phyloP scores from a whole-genome alignment of 768 basidiomycete species.

The Collybiopsis confluens region DNA sequence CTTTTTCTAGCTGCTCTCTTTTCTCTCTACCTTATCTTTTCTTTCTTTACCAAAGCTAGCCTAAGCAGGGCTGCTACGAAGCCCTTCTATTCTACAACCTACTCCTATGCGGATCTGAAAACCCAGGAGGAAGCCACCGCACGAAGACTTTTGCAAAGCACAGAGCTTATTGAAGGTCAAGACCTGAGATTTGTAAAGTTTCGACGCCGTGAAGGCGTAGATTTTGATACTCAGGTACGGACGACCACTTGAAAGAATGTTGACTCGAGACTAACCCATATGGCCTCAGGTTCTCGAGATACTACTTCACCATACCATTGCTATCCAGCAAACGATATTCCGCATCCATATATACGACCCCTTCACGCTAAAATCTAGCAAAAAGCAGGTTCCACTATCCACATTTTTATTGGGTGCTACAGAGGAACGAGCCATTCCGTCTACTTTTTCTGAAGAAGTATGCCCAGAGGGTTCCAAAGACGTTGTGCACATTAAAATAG shows the following conservation, averaged over 20 bases:
- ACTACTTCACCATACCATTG: slow-evolving; percentile 41
- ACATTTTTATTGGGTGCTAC: slow-evolving; percentile 40
- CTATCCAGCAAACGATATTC: slow-evolving; percentile 29
- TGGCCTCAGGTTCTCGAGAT: slow-evolving; percentile 39
- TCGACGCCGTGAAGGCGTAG: slow-evolving; percentile 42
- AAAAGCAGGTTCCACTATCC: slow-evolving; percentile 36
- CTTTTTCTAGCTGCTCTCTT: slow-evolving; percentile 15
- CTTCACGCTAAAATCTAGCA: slow-evolving; percentile 39
- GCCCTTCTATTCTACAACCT: slow-evolving; percentile 31
- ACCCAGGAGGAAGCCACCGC: slow-evolving; percentile 27
- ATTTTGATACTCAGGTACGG: slow-evolving; percentile 45
- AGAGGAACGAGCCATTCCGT: slow-evolving; percentile 29
- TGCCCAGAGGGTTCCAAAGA: slow-evolving; percentile 30
- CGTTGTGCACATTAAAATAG: slow-evolving; percentile 29
- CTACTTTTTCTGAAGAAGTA: slow-evolving; percentile 29
- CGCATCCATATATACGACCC: slow-evolving; percentile 43
- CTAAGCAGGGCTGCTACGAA: too few relatives aligned
- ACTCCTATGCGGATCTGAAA: slow-evolving; percentile 30
- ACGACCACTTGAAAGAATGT: too few relatives aligned
- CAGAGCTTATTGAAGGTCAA: slow-evolving; percentile 16
- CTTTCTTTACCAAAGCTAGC: background rate
- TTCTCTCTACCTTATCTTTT: slow-evolving; percentile 25
- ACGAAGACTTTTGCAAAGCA: slow-evolving; percentile 13
- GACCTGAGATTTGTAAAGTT: slow-evolving; percentile 37
- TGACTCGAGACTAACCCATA: slow-evolving; percentile 1